Evolutionary conservation across 345 rosid genomes (phyloP).

Genomic region (Rhizophora mangle): DNA sequence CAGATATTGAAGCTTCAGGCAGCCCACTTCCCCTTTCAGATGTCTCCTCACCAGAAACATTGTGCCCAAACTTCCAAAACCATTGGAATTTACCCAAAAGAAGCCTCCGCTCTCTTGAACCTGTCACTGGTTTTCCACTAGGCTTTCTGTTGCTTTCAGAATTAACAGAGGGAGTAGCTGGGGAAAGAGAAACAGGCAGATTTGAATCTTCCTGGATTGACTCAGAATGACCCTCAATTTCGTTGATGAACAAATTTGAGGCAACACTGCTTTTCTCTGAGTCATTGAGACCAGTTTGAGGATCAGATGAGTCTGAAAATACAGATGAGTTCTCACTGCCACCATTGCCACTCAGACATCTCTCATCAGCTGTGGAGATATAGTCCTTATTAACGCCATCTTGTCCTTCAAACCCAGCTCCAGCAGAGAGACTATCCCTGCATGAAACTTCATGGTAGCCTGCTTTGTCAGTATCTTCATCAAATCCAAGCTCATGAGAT

Average conservation of each 20-base stretch:
- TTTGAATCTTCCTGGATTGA: constrained; percentile 37
- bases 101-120: constrained; percentile 47
- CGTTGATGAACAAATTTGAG: constrained; percentile 48
- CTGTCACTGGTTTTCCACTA: constrained; percentile 31
- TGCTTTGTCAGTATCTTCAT: constrained; percentile 39
- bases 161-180: constrained; percentile 32
- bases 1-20: constrained; percentile 34
- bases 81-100: constrained; percentile 79
- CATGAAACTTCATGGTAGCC: constrained; percentile 22
- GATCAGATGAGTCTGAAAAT: constrained; percentile 53
- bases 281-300: constrained; percentile 43
- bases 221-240: constrained; percentile 40
- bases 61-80: constrained; percentile 87
- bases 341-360: constrained; percentile 38
- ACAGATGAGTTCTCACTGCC: constrained; percentile 57
- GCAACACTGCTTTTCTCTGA: constrained; percentile 60
- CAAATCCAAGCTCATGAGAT: constrained; percentile 53
- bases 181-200: constrained; percentile 53
- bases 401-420: constrained; percentile 32
- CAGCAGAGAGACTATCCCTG: constrained; percentile 18
- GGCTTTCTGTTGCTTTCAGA: constrained; percentile 27
- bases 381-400: constrained; percentile 27
- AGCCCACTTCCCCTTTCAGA: constrained; percentile 34
- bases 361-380: constrained; percentile 40
- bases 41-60: constrained; percentile 45